Percentiles rank a stretch among this genome's conserved stretches.
Evolutionary conservation across 345 rosid species (phyloP).

Genomic region (Diplotaxis tenuifolia): DNA sequence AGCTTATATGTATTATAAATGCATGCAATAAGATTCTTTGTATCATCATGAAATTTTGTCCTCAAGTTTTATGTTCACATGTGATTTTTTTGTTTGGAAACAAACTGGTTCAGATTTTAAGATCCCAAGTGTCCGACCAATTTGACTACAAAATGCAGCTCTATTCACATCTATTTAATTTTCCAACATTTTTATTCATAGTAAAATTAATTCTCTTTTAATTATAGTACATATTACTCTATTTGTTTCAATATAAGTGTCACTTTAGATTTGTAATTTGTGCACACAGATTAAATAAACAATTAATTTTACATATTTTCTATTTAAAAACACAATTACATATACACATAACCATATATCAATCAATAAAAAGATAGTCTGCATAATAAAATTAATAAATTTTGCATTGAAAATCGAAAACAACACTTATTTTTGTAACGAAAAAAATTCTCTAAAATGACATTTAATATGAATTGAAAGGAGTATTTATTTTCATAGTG

Average conservation of each 20-base stretch:
- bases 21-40: constrained; percentile 24
- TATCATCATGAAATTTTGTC: constrained; percentile 24
- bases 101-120: constrained; percentile 12
- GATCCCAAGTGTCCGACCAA: constrained; percentile 23
- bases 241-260: no score
- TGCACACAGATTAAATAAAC: no score
- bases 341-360: no score
- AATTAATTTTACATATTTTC: no score
- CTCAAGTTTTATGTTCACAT: constrained; percentile 26
- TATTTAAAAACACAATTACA: no score
- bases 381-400: no score
- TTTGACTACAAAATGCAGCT: constrained; percentile 19
- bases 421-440: no score
- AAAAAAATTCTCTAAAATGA: no score
- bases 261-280: no score
- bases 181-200: constrained; percentile 17
- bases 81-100: not conserved
- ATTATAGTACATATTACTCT: not conserved
- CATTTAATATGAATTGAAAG: no score
- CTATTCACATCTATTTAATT: constrained; percentile 32
- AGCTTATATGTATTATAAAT: constrained; percentile 2
- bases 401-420: no score
- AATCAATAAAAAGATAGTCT: no score
- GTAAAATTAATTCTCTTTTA: not conserved
- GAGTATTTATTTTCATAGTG: constrained; percentile 9